Base-by-base conservation (phyloP, 2,329 filamentous ascomycete genomes). In the Capronia americana region DNA sequence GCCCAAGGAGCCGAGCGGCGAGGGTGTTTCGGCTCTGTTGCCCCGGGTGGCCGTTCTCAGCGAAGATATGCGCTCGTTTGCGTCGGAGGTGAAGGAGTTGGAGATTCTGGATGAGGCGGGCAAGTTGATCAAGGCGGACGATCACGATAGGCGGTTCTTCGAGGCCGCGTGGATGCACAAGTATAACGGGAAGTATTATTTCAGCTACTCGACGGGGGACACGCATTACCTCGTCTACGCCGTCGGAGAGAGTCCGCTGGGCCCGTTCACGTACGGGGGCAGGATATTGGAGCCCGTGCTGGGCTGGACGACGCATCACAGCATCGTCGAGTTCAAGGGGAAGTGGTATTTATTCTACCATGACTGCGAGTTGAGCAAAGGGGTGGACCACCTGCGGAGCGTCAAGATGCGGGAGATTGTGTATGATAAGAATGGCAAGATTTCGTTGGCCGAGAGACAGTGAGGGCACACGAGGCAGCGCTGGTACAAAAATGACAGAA, bases 221-320 rank as follows among this genome's bases (percentile, higher is more conserved):
- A 89, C 90, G 34, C 91, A 93, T 77, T 91, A 84, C 76, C 80
- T 93, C 34, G 89, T 83, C 69, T 93, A 92, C 74, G 91, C 88
- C 0, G 86, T 84, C 2, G 85, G 88, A 0, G 80, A 86, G 4
- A 87, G 78, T 64, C 90, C 91, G 0, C 78, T 87, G 11, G 90
- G 91, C 0, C 90, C 91, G 0, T 93, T 93, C 72, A 90, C 86
- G 0, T 93, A 92, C 69, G 84, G 82, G 0, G 90, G 91, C 0
- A 80, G 86, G 55, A 89, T 93, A 62, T 76, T 93, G 57, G 90
- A 92, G 81, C 91, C 90, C 0, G 91, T 93, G 4, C 77, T 90
- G 28, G 90, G 91, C 1, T 93, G 91, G 91, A 93, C 91, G 51
- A 93, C 91, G 62, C 91, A 93, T 78, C 91, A 93, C 76, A 91